Base-by-base conservation (phyloP, 805 yeast genomes). In the Cyberlindnera suaveolens region DNA sequence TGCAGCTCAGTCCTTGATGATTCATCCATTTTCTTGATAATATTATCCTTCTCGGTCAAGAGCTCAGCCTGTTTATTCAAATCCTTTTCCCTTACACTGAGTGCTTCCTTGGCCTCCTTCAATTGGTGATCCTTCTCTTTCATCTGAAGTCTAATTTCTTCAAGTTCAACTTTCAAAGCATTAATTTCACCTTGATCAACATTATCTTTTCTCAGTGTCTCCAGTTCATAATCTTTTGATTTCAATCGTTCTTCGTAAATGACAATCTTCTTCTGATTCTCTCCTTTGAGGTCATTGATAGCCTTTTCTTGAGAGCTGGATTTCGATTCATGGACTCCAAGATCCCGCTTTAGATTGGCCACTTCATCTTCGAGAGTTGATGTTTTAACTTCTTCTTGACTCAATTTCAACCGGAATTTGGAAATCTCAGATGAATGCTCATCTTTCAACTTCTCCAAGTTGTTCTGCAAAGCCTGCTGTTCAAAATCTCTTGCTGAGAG, bases 371-470 rank as follows among this genome's bases (percentile, higher is more conserved):
- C 51, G 48, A 49, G 26, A 6, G 20, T 36, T 10, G 46, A 29
- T 20, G 38, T 45, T 4, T 39, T 38, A 17, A 43, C 49, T 17
- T 54, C 56, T 18, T 48, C 52, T 14, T 50, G 49, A 7, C 62
- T 55, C 19, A 63, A 49, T 14, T 43, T 36, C 17, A 45, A 4
- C 26, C 42, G 40, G 3, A 47, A 18, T 40, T 37, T 33, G 8
- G 41, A 16, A 10, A 42, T 18, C 35, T 45, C 31, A 3, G 37
- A 29, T 2, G 41, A 35, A 23, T 48, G 31, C 3, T 38, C 37
- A 11, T 39, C 40, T 23, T 52, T 45, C n/a, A 52, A 14, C n/a
- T 42, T 33, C 20, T 43, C 47, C 26, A 51, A 34, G 3, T 42
- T 41, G 1, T 30, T 23, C 9, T 23, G 17, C 15, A 43, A 30